Evolutionary conservation across 1,284 basidiomycete species (phyloP), one percentile per base, ranked within the genome.

Genomic region (Trametes versicolor): DNA sequence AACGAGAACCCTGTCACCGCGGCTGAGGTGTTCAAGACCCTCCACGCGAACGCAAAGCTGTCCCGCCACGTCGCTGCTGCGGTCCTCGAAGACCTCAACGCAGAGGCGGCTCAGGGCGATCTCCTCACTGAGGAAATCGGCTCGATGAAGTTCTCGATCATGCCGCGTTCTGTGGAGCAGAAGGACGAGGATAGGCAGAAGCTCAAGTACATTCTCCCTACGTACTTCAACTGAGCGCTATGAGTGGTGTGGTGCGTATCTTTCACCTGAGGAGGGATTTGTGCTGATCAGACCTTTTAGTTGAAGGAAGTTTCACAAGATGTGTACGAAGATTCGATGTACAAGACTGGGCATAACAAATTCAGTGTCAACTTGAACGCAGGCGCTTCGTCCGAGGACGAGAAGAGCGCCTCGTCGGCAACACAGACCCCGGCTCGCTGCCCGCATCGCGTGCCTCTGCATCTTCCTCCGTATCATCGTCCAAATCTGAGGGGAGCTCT

Each of bases 1-100:
- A 83, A 91, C 39, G 86, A 90, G 60, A 92, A 88, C 19, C 84
- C 92, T 1, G 97, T 98, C 54, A 98, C 95, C 1, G 91, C 96
- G 0, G 89, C 93, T 7, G 93, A 95, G 71, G 95, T 98, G 34
- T 85, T 97, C 83, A 93, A 94, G 78, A 95, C 92, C 0, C 87
- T 98, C 36, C 85, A 91, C 68, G 86, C 87, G 23, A 99, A 99
- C 75, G 95, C 96, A 0, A 86, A 90, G 27, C 93, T 93, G 4
- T 92, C 94, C 21, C 89, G 95, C 63, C 82, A 83, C 61, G 91
- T 93, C 41, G 87, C 93, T 0, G 90, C 87, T 0, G 85, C 87
- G 10, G 85, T 98, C 62, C 85, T 98, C 37, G 92, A 94, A 53
- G 90, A 91, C 23, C 83, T 98, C 6, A 88, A 95, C 71, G 78